Evolutionary conservation across 108 stramenopile genomes (phyloP), one percentile per base, ranked within the genome.

Genomic region (Discostella pseudostelligera): DNA sequence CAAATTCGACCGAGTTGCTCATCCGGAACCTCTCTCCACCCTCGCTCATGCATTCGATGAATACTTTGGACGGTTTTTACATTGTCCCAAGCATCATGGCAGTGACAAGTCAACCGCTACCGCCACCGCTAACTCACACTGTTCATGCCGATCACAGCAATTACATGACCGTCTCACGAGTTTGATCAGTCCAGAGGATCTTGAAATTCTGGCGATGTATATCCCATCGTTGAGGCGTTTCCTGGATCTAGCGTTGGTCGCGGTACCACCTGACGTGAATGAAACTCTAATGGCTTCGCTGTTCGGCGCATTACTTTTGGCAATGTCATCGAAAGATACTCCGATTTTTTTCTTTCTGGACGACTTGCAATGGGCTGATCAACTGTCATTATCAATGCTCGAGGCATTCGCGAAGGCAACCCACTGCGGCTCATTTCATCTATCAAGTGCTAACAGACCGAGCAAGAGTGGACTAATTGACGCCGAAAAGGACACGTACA

Each of bases 331-430:
- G 44, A 14, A 25, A 17, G 54, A 51, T 3, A 8, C 17, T 0
- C 55, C 61, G 8, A 49, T 37, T 0, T 0, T 82, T 17, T 56
- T 86, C 39, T 74, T 86, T 58, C 22, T 83, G 8, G 82, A 83
- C 55, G 84, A 86, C 46, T 43, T 86, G 17, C 84, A 86, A 50
- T 86, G 84, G 84, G 77, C 80, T 4, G 82, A 86, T 67, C 44
- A 49, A 12, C 44, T 58, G 0, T 72, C 66, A 11, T 53, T 81
- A 13, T 65, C 75, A 19, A 28, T 86, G 51, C 42, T 83, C 11
- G 14, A 55, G 19, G 59, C 73, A 14, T 56, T 82, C 8, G 45
- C 64, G 1, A 51, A 69, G 25, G 64, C 65, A 49, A 62, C 39
- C 16, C 32, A 39, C 21, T 14, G 39, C 25, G 55, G 10, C 3